Percentiles rank a stretch among this genome's conserved stretches.
Evolutionary conservation across 2,329 filamentous ascomycete species (phyloP).

Genomic region (Scolecobasidium constrictum): DNA sequence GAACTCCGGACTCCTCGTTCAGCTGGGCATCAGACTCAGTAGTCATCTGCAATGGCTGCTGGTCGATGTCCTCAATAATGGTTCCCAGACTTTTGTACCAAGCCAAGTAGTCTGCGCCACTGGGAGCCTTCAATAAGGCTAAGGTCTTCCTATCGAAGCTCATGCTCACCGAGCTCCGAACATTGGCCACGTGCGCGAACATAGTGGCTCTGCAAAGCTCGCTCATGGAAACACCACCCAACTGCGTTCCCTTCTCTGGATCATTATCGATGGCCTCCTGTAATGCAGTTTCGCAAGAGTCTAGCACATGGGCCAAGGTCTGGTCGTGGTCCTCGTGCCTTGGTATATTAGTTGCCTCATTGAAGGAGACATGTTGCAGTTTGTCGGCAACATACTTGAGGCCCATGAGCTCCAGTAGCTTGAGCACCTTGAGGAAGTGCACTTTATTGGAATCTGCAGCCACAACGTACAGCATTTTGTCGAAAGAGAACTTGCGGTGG

Average conservation of each 20-base stretch:
- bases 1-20: constrained; percentile 17
- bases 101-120: constrained; percentile 21
- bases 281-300: constrained; percentile 21
- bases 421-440: constrained; percentile 65
- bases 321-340: constrained; percentile 50
- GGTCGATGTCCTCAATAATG: constrained; percentile 13
- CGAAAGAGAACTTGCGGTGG: constrained; percentile 50
- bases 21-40: constrained; percentile 16
- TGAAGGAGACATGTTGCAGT: constrained; percentile 67
- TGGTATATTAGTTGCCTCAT: constrained; percentile 43
- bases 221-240: constrained; percentile 14
- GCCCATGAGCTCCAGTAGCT: constrained; percentile 63
- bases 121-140: constrained; percentile 20
- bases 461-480: constrained; percentile 74
- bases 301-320: constrained; percentile 59
- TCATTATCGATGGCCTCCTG: constrained; percentile 13
- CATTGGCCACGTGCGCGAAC: constrained; percentile 19
- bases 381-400: constrained; percentile 56
- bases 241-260: constrained; percentile 13
- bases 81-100: constrained; percentile 18
- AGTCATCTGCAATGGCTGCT: constrained; percentile 11
- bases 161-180: constrained; percentile 16
- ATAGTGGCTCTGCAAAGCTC: constrained; percentile 17
- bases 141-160: constrained; percentile 17
- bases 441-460: constrained; percentile 62